Evolutionary conservation across 2,329 filamentous ascomycete species (phyloP).

Genomic region (Alternaria hordeiaustralica): DNA sequence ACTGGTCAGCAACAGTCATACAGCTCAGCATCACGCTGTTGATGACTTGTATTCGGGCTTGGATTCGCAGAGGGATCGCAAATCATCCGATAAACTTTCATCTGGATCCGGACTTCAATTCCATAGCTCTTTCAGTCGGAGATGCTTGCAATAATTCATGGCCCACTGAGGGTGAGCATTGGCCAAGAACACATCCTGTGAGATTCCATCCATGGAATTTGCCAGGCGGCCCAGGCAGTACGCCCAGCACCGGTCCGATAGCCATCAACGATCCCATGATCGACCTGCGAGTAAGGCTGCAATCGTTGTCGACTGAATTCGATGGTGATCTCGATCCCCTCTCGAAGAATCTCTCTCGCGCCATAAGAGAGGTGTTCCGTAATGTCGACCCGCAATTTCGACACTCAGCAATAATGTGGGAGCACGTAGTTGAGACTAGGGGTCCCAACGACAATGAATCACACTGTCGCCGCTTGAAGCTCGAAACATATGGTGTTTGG

Average conservation of each 20-base stretch:
- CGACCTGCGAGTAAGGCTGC: background rate
- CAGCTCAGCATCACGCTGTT: slow-evolving; percentile 8
- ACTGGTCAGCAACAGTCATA: slow-evolving; percentile 11
- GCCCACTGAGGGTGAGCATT: background rate
- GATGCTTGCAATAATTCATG: background rate
- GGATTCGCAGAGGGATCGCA: background rate
- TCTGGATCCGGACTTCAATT: background rate
- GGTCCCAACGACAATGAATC: background rate
- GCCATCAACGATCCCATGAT: background rate
- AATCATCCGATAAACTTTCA: no score
- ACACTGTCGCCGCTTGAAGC: background rate
- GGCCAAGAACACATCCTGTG: no score
- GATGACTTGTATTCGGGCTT: slow-evolving; percentile 5
- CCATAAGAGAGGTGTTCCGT: background rate
- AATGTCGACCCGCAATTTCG: no score
- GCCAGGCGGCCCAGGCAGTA: no score
- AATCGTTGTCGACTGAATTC: background rate
- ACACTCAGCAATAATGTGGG: background rate
- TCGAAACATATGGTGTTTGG: background rate
- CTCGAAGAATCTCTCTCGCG: background rate
- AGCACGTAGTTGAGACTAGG: background rate
- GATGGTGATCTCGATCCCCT: background rate
- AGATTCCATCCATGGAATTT: no score
- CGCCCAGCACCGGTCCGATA: no score
- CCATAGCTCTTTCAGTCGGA: no score